Evolutionary conservation across 495 filamentous ascomycete species (phyloP).

Genomic region (Penicillium flavigenum): DNA sequence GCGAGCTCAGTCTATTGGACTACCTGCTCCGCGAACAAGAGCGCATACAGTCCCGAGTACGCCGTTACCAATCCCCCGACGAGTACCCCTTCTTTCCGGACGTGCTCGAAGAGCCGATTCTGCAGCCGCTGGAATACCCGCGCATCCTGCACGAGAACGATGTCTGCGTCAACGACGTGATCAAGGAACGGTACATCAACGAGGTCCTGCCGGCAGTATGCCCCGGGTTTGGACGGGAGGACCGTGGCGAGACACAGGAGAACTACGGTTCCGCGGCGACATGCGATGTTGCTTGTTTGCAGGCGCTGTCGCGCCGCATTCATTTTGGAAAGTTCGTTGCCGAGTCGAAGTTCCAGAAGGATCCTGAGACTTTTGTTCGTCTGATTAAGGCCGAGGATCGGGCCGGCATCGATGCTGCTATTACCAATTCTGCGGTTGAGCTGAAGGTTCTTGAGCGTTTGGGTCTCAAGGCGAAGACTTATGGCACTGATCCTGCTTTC

Average conservation of each 20-base stretch:
- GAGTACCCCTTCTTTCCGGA: conserved; percentile 98
- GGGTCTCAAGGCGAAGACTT: conserved; percentile 88
- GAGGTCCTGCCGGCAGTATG: conserved; percentile 81
- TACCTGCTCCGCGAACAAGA: conserved; percentile 92
- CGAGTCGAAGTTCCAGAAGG: conserved; percentile 92
- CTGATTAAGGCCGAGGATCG: conserved; percentile 80
- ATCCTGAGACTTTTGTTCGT: conserved; percentile 73
- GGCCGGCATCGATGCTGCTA: conserved; percentile 78
- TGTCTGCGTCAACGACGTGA: conserved; percentile 85
- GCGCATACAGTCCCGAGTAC: conserved; percentile 85
- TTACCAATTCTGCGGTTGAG: conserved; percentile 88
- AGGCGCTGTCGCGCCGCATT: conserved; percentile 86
- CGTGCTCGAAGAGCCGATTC: conserved; percentile 72
- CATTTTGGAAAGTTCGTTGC: conserved; percentile 99
- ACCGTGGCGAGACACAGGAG: conserved; percentile 83
- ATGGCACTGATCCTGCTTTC: conserved; percentile 84
- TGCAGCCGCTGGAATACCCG: conserved; percentile 87
- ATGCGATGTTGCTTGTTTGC: conserved; percentile 85
- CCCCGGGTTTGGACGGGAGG: conserved; percentile 64
- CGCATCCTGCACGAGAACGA: conserved; percentile 86
- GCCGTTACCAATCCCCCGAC: conserved; percentile 93
- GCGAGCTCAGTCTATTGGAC: conserved; percentile 79
- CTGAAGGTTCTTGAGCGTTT: conserved; percentile 86
- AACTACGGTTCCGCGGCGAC: conserved; percentile 95
- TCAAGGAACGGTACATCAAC: conserved; percentile 82